Evolutionary conservation across 2,329 filamentous ascomycete genomes (phyloP).

Genomic region (Fusarium sp.): DNA sequence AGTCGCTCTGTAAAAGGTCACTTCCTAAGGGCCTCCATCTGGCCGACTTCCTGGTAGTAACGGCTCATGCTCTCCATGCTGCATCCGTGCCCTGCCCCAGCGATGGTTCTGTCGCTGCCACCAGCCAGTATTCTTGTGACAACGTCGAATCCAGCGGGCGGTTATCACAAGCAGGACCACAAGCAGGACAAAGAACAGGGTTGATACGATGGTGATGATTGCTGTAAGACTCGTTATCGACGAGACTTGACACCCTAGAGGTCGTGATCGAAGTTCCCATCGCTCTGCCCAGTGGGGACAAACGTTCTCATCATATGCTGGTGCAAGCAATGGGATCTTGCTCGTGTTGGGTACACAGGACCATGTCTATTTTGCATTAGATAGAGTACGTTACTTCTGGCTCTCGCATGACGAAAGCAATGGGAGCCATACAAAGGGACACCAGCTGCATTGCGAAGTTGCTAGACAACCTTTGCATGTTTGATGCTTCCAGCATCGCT

Average conservation of each 20-base stretch:
- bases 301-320: conserved; percentile 61
- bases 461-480: conserved; percentile 61
- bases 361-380: conserved; percentile 56
- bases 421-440: conserved; percentile 59
- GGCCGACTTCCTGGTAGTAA: conserved; percentile 41
- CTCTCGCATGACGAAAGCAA: neutral
- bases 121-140: conserved; percentile 39
- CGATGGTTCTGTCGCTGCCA: conserved; percentile 20
- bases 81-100: conserved; percentile 26
- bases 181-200: conserved; percentile 46
- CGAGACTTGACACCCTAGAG: conserved; percentile 53
- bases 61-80: conserved; percentile 49
- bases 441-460: conserved; percentile 62
- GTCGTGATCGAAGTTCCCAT: conserved; percentile 54
- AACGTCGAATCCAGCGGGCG: conserved; percentile 38
- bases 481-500: conserved; percentile 64
- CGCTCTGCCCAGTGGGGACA: conserved; percentile 63
- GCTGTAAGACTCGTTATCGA: conserved; percentile 51
- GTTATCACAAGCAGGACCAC: conserved; percentile 39
- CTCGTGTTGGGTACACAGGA: conserved; percentile 66
- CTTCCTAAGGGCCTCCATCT: conserved; percentile 7
- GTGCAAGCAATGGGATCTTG: conserved; percentile 60
- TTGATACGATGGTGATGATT: conserved; percentile 46
- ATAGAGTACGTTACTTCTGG: neutral
- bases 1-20: conserved; percentile 5